Evolutionary conservation across 495 filamentous ascomycete species (phyloP), one percentile per base, ranked within the genome.

Genomic region (Penicillium soppii): DNA sequence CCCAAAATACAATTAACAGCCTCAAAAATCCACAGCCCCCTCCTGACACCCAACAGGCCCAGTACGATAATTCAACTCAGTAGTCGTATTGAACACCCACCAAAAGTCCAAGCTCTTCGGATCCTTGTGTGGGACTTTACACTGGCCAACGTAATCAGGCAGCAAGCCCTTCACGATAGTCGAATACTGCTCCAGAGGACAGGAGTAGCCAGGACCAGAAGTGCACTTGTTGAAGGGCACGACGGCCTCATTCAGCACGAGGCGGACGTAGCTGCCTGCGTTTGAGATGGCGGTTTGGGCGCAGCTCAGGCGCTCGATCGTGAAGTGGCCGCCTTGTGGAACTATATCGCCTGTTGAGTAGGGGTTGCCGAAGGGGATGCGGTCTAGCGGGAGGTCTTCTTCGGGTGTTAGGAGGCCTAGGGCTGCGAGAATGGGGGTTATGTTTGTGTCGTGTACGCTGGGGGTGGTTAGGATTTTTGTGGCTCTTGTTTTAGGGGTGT

Each of bases 371-470:
- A 67, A 57, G 17, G 61, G 47, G 45, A 77, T 67, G n/a, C 64
- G 62, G 25, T 66, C 64, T 7, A 67, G 45, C 2, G 79, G 78
- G 10, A 81, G 69, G 32, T 72, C 52, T 13, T 67, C 35, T 9
- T 56, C 50, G n/a, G 72, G 71, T 41, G 58, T 56, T 21, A 78
- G 66, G 25, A 82, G 62, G 41, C 72, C 74, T 6, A 82, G 66
- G 5, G 77, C 71, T 4, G 77, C 58, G 19, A 81, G 47, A 57
- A 82, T 73, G 4, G 78, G 75, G 22, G 76, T 67, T 47, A 82
- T 76, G 32, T 82, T 75, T 16, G 70, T 75, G 49, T 82, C 79
- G 53, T 82, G 79, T 19, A 75, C 76, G 55, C 76, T 81, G 25
- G 17, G 0, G 7, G 5, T n/a, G 21, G 44, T 43, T 43, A 40